Conservation (phyloP, 1,284 basidiomycete species). For the Athelia psychrophila region DNA sequence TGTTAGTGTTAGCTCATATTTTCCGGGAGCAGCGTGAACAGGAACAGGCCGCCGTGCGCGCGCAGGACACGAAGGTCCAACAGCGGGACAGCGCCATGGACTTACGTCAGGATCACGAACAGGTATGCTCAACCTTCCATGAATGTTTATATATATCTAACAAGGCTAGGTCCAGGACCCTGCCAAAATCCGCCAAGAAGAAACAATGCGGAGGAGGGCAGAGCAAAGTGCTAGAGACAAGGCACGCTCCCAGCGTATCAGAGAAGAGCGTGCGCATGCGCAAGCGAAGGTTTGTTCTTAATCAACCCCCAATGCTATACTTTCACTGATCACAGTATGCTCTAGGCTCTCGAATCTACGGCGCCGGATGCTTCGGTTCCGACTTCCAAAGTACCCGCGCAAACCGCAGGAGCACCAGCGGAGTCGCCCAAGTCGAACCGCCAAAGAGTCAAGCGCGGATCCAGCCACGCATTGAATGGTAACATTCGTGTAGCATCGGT, state of each 20-base stretch:
- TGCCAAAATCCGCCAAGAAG: constrained; percentile 7
- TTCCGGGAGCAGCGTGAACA: background rate
- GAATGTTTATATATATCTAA: background rate
- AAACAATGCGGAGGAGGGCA: constrained; percentile 24
- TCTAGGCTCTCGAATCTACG: background rate
- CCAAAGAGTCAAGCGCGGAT: background rate
- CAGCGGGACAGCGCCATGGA: background rate
- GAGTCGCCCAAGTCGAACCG: background rate
- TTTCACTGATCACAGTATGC: background rate
- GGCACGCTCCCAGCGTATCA: constrained; percentile 16
- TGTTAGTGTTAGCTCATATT: background rate
- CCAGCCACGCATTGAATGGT: too few species aligned
- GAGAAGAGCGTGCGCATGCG: constrained; percentile 21
- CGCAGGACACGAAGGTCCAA: too few species aligned
- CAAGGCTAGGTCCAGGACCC: background rate
- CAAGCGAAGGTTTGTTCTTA: constrained; percentile 1
- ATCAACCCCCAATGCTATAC: background rate
- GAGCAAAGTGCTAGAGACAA: constrained; percentile 34
- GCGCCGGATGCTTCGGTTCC: background rate
- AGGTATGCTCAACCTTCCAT: background rate
- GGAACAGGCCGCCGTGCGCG: background rate
- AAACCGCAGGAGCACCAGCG: background rate
- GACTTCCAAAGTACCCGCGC: background rate
- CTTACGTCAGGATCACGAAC: background rate
- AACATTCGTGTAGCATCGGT: too few species aligned